A percentile compares a stretch with the other conserved stretches of the same genome.
These are phyloP conservation scores for Cenchrus fungigraminus DNA, from an alignment of 176 grass and related monocot species.

Conservation along the genomic window DNA sequence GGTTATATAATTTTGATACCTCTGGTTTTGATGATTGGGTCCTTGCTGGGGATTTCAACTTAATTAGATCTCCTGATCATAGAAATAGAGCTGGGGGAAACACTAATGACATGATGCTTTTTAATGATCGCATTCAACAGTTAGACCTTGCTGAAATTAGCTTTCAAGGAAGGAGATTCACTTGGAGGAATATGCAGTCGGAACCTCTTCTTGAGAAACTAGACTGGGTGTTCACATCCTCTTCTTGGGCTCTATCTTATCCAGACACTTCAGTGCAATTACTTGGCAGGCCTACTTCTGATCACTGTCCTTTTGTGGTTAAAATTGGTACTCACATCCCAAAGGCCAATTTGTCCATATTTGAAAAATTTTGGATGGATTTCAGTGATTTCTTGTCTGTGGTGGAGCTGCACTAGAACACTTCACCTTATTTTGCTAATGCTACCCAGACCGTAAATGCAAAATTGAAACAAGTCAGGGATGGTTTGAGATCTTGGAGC, in stretches of 20 bases:
- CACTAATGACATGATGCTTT: neutral
- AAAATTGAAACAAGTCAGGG: neutral
- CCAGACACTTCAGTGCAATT: neutral
- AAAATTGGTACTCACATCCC: neutral
- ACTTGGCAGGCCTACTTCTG: neutral
- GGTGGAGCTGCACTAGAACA: neutral
- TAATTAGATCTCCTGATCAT: neutral
- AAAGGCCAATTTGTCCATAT: neutral
- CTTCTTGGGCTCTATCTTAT: neutral
- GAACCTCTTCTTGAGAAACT: neutral
- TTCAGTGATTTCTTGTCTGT: rapidly evolving
- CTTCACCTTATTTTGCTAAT: neutral
- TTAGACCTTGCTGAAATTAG: neutral
- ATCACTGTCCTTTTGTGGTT: neutral
- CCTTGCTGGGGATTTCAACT: neutral
- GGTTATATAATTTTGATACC: too few relatives aligned
- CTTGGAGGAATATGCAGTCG: neutral
- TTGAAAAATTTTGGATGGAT: neutral
- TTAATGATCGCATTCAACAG: neutral
- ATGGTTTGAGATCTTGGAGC: neutral
- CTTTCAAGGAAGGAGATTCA: neutral
- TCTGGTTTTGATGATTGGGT: too few relatives aligned
- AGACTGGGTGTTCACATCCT: neutral
- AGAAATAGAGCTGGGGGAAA: neutral
- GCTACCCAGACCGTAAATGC: rapidly evolving